phyloP scores from a whole-genome alignment of 139 green algal genomes.

The Tetraselmis chui region DNA sequence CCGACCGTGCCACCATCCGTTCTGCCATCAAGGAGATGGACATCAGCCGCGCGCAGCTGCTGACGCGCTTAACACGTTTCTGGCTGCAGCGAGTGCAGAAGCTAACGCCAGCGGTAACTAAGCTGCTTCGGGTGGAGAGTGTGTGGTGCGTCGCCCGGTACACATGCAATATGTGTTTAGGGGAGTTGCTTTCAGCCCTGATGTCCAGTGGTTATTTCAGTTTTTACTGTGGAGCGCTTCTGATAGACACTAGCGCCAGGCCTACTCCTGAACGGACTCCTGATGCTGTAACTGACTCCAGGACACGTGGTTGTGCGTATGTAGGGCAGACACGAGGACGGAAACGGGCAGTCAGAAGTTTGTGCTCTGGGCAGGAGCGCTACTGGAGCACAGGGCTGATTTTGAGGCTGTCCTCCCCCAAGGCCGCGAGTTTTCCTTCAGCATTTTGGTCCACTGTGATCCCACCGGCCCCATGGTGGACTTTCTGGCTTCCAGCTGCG shows the following conservation, averaged over 20 bases:
- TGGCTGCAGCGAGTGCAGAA: conserved; percentile 64
- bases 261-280: too few relatives aligned
- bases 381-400: conserved; percentile 58
- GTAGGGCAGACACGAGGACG: conserved; percentile 40
- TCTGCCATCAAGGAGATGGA: conserved; percentile 51
- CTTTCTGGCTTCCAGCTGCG: conserved; percentile 55
- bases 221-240: too few relatives aligned
- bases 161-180: too few relatives aligned
- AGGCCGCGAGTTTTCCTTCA: conserved; percentile 56
- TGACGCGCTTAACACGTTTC: conserved; percentile 51
- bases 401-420: conserved; percentile 14
- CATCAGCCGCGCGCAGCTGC: conserved; percentile 56
- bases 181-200: background rate
- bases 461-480: conserved; percentile 59
- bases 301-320: background rate
- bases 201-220: too few relatives aligned
- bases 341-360: conserved; percentile 72
- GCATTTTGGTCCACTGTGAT: conserved; percentile 73
- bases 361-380: conserved; percentile 76
- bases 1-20: conserved; percentile 36
- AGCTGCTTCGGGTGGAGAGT: conserved; percentile 64
- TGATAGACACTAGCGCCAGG: too few relatives aligned
- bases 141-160: conserved; percentile 77
- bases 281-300: too few relatives aligned
- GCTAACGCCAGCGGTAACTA: conserved; percentile 43